Evolutionary conservation across 257 asterid genomes (phyloP).

Genomic region (Solanum dulcamara): DNA sequence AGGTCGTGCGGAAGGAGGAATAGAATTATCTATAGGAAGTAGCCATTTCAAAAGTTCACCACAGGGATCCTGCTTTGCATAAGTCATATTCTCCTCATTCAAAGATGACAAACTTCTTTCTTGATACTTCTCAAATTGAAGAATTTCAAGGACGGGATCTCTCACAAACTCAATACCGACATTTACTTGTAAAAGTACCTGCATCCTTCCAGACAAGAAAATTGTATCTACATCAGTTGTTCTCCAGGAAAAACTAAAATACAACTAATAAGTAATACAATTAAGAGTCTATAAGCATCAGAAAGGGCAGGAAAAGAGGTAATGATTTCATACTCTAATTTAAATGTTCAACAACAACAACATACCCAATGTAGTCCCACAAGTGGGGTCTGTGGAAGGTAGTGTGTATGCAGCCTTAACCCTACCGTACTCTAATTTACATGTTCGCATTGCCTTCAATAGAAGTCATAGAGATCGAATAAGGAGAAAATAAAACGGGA

Average conservation of each 20-base stretch:
- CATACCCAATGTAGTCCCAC: neutral
- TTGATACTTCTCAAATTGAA: constrained; percentile 77
- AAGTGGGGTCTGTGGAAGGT: neutral
- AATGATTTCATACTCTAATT: neutral
- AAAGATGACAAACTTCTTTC: constrained; percentile 37
- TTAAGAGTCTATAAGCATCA: neutral
- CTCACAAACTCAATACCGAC: constrained; percentile 60
- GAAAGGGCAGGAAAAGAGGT: neutral
- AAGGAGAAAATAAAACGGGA: neutral
- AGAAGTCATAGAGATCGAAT: neutral
- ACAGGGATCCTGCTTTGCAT: constrained; percentile 57
- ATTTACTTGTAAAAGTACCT: constrained; percentile 95
- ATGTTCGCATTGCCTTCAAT: neutral
- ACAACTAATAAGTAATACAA: neutral
- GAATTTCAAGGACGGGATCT: constrained; percentile 90
- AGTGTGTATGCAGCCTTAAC: neutral
- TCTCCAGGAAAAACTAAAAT: neutral
- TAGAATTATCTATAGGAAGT: constrained; percentile 89
- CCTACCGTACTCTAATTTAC: neutral
- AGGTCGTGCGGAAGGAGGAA: constrained; percentile 60
- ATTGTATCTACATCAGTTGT: constrained; percentile 41
- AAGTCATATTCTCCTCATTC: constrained; percentile 26
- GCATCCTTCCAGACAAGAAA: constrained; percentile 91
- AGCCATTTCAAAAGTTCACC: constrained; percentile 79
- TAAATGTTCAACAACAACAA: neutral